Conservation (phyloP, 371 early-diverging fungal species). For the Mortierella sp. region DNA sequence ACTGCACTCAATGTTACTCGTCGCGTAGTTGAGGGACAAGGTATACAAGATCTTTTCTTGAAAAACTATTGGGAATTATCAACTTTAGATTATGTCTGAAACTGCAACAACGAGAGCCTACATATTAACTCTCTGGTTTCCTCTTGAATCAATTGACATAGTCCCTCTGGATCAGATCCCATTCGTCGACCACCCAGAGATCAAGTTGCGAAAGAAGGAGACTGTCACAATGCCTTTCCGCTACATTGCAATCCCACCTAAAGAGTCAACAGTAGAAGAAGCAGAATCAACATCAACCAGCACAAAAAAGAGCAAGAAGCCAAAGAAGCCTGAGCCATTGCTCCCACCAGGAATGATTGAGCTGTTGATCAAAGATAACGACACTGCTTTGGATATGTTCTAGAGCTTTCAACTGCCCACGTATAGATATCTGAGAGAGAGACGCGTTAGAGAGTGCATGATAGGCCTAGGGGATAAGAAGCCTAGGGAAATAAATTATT, state of each 20-base stretch:
- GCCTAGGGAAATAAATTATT: no score
- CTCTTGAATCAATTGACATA: slow-evolving; percentile 17
- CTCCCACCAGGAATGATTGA: slow-evolving; percentile 86
- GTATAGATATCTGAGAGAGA: no score
- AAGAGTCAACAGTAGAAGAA: slow-evolving; percentile 59
- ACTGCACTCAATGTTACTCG: slow-evolving; percentile 75
- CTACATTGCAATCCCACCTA: slow-evolving; percentile 63
- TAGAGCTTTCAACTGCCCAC: no score
- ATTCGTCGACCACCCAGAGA: slow-evolving; percentile 82
- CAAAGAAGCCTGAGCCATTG: slow-evolving; percentile 71
- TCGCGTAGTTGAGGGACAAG: slow-evolving; percentile 68
- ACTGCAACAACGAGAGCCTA: background rate
- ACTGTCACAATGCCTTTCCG: slow-evolving; percentile 84
- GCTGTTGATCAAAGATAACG: slow-evolving; percentile 79
- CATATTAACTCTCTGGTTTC: background rate
- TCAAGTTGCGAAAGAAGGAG: slow-evolving; percentile 76
- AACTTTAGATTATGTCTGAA: background rate
- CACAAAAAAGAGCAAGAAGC: slow-evolving; percentile 57
- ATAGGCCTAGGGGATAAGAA: no score
- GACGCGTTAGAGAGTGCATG: background rate
- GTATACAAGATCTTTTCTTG: slow-evolving; percentile 48
- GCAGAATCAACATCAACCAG: slow-evolving; percentile 49
- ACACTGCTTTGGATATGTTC: slow-evolving; percentile 66
- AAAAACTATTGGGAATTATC: background rate
- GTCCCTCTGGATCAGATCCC: slow-evolving; percentile 73